phyloP scores from a whole-genome alignment of 345 rosid species.

The Clarkia xantiana region DNA sequence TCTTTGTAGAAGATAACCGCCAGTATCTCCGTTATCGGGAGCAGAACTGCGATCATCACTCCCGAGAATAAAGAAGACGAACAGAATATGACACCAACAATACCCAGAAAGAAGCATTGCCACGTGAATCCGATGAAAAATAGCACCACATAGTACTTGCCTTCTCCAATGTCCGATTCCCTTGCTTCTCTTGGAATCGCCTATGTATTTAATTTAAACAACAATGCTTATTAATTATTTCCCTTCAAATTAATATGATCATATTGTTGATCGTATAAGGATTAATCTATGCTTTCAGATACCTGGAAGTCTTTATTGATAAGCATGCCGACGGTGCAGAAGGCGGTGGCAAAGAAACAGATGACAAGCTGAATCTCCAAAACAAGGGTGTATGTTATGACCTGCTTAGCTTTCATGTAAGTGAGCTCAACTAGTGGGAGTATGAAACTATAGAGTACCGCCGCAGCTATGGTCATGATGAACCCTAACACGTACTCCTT shows the following conservation, averaged over 20 bases:
- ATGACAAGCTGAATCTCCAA: slow-evolving; percentile 57
- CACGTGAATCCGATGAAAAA: slow-evolving; percentile 27
- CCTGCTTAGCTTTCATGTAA: slow-evolving; percentile 52
- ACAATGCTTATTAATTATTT: too few relatives aligned
- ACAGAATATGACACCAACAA: slow-evolving; percentile 46
- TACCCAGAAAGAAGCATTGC: slow-evolving; percentile 61
- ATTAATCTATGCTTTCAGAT: too few relatives aligned
- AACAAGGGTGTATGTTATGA: slow-evolving; percentile 44
- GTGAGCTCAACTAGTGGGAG: slow-evolving; percentile 57
- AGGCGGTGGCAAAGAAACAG: slow-evolving; percentile 39
- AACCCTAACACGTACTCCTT: slow-evolving; percentile 40
- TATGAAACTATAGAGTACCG: slow-evolving; percentile 41
- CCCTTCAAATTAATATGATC: too few relatives aligned
- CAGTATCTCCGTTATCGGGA: slow-evolving; percentile 50
- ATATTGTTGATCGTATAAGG: too few relatives aligned
- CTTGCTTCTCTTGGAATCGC: slow-evolving; percentile 50
- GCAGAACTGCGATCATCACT: slow-evolving; percentile 30
- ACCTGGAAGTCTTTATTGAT: slow-evolving; percentile 69
- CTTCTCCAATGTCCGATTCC: slow-evolving; percentile 37
- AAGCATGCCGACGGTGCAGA: slow-evolving; percentile 53
- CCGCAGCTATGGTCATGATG: slow-evolving; percentile 44
- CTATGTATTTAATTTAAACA: slow-evolving; percentile 25
- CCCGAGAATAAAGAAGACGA: slow-evolving; percentile 53
- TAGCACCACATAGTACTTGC: slow-evolving; percentile 30
- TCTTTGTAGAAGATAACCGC: slow-evolving; percentile 57